Base-by-base conservation (phyloP, 2,329 filamentous ascomycete genomes). In the Pyrenophora tritici-repentis region DNA sequence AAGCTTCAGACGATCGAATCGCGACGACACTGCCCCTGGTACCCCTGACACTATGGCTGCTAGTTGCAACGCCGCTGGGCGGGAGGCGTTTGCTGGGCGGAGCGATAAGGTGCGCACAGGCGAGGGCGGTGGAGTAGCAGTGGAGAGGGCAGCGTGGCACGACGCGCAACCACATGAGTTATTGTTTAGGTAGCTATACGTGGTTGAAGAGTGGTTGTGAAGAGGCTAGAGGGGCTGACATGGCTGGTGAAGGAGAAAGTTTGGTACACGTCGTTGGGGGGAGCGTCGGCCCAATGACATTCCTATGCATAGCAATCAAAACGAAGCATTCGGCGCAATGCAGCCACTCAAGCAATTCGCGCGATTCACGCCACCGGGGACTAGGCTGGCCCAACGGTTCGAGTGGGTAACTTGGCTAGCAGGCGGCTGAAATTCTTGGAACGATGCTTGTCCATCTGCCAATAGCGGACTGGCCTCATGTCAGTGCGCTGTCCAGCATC, bases 141-240 rank as follows among this genome's bases (percentile, higher is more conserved):
- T 29, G 26, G 47, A 35, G 17, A 31, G 42, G 48, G 48, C 53
- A 58, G 58, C 58, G 58, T 60, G 55, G 58, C 54, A 57, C 56
- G 9, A 42, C 41, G 29, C 39, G 36, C n/a, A 42, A 37, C 20
- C 14, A 20, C 18, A 5, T 26, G 42, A 18, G 33, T 20, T 37
- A 2, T 20, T 20, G 35, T 10, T 32, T 7, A 12, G 10, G 49
- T 17, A 26, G 20, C 8, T 31, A 41, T 7, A 17, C 38, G n/a
- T 29, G 50, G 18, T 34, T 36, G 48, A 24, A 29, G n/a, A 26
- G 37, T 36, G 49, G n/a, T 37, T 36, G 42, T 22, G 22, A 24
- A 7, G 22, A 24, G 22, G 40, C 2, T 42, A 29, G 29, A 6
- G 18, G 4, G 10, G 32, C 22, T 36, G n/a, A 20, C 31, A n/a